phyloP scores from a whole-genome alignment of 2,329 filamentous ascomycete species.

The Pleomassaria siparia region DNA sequence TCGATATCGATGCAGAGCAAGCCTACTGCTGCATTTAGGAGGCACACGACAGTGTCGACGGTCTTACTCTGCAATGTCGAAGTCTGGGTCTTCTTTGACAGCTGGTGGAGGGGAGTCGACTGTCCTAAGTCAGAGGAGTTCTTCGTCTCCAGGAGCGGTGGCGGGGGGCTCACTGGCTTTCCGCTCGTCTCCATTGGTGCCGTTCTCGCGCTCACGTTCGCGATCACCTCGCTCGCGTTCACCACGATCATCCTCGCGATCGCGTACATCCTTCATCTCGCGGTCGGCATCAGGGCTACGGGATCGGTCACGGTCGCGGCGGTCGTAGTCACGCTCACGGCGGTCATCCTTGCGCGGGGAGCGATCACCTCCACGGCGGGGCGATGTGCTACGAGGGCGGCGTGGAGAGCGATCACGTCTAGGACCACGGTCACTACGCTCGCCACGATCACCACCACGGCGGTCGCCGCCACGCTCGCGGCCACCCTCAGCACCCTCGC shows the following conservation, averaged over 20 bases:
- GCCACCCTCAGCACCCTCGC: conserved; percentile 69
- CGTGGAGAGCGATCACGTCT: conserved; percentile 62
- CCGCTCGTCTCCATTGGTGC: conserved; percentile 81
- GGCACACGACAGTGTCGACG: conserved; percentile 15
- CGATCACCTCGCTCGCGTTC: conserved; percentile 52
- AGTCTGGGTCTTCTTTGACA: conserved; percentile 82
- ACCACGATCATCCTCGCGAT: conserved; percentile 62
- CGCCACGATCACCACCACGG: conserved; percentile 50
- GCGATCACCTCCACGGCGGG: conserved; percentile 66
- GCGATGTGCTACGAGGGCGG: conserved; percentile 45
- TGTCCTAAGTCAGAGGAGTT: conserved; percentile 32
- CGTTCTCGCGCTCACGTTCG: conserved; percentile 62
- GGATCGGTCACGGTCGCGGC: conserved; percentile 74
- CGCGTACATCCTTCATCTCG: conserved; percentile 52
- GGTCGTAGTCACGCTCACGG: conserved; percentile 70
- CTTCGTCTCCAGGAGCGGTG: conserved; percentile 18
- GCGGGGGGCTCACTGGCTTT: conserved; percentile 64
- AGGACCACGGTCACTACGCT: conserved; percentile 42
- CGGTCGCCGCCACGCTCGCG: conserved; percentile 59
- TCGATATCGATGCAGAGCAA: conserved; percentile 14
- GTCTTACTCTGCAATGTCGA: conserved; percentile 75
- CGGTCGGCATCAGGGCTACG: conserved; percentile 61
- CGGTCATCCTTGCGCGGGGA: conserved; percentile 89
- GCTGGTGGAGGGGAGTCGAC: conserved; percentile 66
- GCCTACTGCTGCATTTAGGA: conserved; percentile 9